Evolutionary conservation across 495 filamentous ascomycete species (phyloP).

Genomic region (Oleoguttula mirabilis): DNA sequence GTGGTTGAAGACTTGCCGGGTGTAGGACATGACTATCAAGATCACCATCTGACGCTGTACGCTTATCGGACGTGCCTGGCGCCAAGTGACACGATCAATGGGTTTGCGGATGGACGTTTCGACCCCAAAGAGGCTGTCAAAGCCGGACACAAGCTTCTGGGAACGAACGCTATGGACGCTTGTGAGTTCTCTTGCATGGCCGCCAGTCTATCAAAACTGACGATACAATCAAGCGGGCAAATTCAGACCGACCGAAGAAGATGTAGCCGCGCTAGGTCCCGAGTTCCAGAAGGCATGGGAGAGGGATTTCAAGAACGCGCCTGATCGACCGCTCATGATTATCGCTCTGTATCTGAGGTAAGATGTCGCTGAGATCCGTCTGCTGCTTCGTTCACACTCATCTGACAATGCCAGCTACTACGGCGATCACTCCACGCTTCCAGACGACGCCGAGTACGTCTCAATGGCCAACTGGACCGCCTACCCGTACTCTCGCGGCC

Average conservation of each 20-base stretch:
- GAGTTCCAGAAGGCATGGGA: constrained; percentile 20
- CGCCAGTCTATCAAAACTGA: neutral
- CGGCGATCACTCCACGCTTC: constrained; percentile 14
- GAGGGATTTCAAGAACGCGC: constrained; percentile 14
- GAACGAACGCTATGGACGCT: neutral
- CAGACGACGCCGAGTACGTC: constrained; percentile 13
- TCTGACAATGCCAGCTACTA: constrained; percentile 17
- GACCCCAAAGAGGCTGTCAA: constrained; percentile 21
- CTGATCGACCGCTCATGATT: constrained; percentile 18
- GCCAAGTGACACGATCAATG: constrained; percentile 17
- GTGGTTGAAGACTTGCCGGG: constrained; percentile 17
- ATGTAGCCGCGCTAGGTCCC: constrained; percentile 20
- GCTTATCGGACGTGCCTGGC: constrained; percentile 16
- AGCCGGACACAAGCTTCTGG: constrained; percentile 16
- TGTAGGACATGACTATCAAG: constrained; percentile 23
- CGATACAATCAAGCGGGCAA: constrained; percentile 36
- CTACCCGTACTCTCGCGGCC: constrained; percentile 46
- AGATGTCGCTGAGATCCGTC: too few relatives aligned
- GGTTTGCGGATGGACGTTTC: constrained; percentile 25
- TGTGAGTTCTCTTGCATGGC: neutral
- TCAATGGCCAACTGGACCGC: constrained; percentile 25
- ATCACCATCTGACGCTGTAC: constrained; percentile 18
- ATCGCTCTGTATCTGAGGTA: constrained; percentile 7
- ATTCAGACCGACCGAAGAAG: constrained; percentile 16
- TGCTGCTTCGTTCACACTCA: too few relatives aligned